A percentile compares a stretch with the other conserved stretches of the same genome.
phyloP scores from a whole-genome alignment of 306 rosid genomes.

The Rosa lucieae region DNA sequence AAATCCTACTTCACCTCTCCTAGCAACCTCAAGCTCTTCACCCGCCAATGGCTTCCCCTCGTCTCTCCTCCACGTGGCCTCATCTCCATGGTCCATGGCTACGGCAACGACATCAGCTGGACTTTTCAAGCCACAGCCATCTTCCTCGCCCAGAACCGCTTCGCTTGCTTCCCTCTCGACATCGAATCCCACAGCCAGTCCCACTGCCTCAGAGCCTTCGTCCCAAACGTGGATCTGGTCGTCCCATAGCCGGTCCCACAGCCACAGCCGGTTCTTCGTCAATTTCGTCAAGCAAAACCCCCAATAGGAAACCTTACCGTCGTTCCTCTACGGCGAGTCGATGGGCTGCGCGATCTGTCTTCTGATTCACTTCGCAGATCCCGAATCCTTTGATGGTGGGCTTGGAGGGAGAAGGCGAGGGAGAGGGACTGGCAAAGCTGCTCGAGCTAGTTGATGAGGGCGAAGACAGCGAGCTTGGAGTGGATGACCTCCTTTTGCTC shows the following conservation, averaged over 20 bases:
- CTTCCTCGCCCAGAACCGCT: conserved; percentile 73
- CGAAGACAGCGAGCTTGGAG: too few species aligned
- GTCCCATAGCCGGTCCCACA: too few species aligned
- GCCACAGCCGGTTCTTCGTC: conserved; percentile 77
- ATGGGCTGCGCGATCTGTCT: conserved; percentile 89
- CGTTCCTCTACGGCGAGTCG: conserved; percentile 76
- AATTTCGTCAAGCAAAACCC: conserved; percentile 36
- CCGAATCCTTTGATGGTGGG: conserved; percentile 53
- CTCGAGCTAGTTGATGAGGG: too few species aligned
- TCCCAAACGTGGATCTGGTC: conserved; percentile 68
- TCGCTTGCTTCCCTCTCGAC: conserved; percentile 87
- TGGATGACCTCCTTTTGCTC: too few species aligned
- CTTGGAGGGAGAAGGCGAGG: too few species aligned
- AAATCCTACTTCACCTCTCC: conserved; percentile 54
- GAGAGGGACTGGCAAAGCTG: too few species aligned
- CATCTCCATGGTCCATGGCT: conserved; percentile 89
- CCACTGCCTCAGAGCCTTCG: conserved; percentile 72
- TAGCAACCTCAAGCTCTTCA: conserved; percentile 67
- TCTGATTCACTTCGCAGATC: conserved; percentile 56
- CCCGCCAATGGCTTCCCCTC: conserved; percentile 73
- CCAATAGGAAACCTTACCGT: conserved; percentile 32
- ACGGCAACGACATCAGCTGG: conserved; percentile 91
- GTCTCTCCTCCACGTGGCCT: conserved; percentile 55
- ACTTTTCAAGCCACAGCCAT: conserved; percentile 84
- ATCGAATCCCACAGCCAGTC: conserved; percentile 78